Base-by-base conservation (phyloP, 345 rosid genomes). In the Pistacia atlantica region DNA sequence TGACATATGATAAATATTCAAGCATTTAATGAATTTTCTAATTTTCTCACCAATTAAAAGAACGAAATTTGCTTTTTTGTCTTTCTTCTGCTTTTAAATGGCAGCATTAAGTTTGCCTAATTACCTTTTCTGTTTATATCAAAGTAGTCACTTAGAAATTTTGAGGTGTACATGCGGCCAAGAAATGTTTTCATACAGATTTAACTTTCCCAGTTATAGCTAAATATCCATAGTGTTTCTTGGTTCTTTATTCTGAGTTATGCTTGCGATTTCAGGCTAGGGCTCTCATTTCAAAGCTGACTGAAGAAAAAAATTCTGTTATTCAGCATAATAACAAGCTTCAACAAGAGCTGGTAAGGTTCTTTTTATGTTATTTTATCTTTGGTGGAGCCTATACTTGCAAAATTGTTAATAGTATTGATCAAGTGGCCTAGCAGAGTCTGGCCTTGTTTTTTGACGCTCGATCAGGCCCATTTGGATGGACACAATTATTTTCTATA, bases 331-430 rank as follows among this genome's bases (percentile, higher is more conserved):
- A 75, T 77, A 83, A 78, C 61, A 83, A 57, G 82, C 93, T 92
- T 87, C 93, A 77, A 68, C 87, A 83, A 74, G 93, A 91, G 74
- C 66, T 90, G 95, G 97, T 92, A 83, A 83, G 81, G 8, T 69
- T n/a, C 51, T 76, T 65, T 61, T 16, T 25, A 59, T 45, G 17
- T 46, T 42, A 18, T 25, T 25, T 48, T 9, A 60, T 59, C 7
- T 11, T 59, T 60, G 25, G 46, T 12, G 37, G 55, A 13, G 55
- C 46, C 46, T 42, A 42, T 6, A 42, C 0, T 0, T 42, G 46
- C 46, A 42, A 42, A 5, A 42, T 42, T 42, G 46, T 42, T 42
- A 5, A 8, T 42, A 7, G 46, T 42, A 10, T 42, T 42, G 46
- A 42, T 42, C 46, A 42, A 42, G 46, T 42, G 46, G 46, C 46